A percentile compares a stretch with the other conserved stretches of the same genome.
phyloP scores from a whole-genome alignment of 257 asterid genomes.

The Solanum tarapatanum region DNA sequence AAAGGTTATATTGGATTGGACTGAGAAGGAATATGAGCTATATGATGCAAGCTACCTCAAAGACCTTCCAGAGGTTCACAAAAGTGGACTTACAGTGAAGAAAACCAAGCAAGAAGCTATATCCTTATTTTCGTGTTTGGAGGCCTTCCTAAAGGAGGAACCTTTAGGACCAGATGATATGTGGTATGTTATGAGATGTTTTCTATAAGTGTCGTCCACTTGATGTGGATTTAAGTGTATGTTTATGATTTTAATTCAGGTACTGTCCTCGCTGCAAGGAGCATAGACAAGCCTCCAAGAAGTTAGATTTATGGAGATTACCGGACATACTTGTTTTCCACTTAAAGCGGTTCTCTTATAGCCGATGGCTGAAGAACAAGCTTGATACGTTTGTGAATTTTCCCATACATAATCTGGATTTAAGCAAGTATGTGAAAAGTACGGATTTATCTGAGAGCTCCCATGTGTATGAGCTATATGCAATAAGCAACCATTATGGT shows the following conservation, averaged over 20 bases:
- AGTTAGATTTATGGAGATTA: conserved; percentile 89
- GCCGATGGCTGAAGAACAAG: conserved; percentile 86
- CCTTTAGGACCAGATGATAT: conserved; percentile 97
- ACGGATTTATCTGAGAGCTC: conserved; percentile 49
- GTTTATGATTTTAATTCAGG: conserved; percentile 32
- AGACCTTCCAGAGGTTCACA: conserved; percentile 81
- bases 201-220: not conserved
- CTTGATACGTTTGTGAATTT: conserved; percentile 86
- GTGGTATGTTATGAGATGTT: conserved; percentile 44
- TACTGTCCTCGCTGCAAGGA: conserved; percentile 92
- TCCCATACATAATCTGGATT: conserved; percentile 69
- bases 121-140: conserved; percentile 88
- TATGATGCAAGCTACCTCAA: conserved; percentile 62
- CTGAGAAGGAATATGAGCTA: conserved; percentile 50
- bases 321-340: conserved; percentile 87
- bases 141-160: conserved; percentile 91
- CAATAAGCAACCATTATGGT: conserved; percentile 95
- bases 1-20: conserved; percentile 75
- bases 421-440: conserved; percentile 68
- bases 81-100: conserved; percentile 58
- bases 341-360: conserved; percentile 82
- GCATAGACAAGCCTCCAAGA: conserved; percentile 90
- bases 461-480: conserved; percentile 68
- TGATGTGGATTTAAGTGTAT: not conserved
- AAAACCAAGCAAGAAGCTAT: conserved; percentile 84